Evolutionary conservation across 1,139 yeast species (phyloP), one percentile per base, ranked within the genome.

Genomic region (Candida tetrigidarum): DNA sequence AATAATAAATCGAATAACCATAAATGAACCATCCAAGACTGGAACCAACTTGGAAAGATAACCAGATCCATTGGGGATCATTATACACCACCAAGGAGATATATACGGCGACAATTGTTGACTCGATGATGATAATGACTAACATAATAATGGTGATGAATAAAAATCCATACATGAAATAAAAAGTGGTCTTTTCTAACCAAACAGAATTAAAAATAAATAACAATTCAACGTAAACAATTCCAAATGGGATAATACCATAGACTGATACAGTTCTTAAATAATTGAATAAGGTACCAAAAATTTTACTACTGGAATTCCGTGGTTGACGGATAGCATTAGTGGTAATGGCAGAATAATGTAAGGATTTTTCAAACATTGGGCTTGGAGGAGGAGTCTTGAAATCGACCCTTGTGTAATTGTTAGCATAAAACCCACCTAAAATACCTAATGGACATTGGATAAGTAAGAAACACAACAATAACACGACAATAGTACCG

Each of bases 21-120:
- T 81, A 80, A 50, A 90, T 76, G 67, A 86, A 89, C 75, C 86
- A 75, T 20, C 91, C 81, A 39, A 80, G 82, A 48, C 91, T 81
- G 1, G 89, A 76, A 3, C 96, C 91, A 32, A 83, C 81, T 50
- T 81, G 64, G 62, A 88, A 89, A 14, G 91, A 74, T 53, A 85
- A 74, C 96, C 97, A 90, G 60, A 88, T 89, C 96, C 97, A 90
- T 50, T 74, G 66, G 44, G 83, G 83, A 57, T 85, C 82, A 44
- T 81, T 83, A 51, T 80, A 73, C 37, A 79, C 74, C 2, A 71
- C 63, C 56, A 90, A 72, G 37, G 84, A 78, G 32, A 85, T 60
- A 57, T 85, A 89, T 11, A 86, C 76, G 9, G 88, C 83, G 36
- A 89, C 80, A 29, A 90, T 75, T n/a, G 93, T 80, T 45, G 87